Evolutionary conservation across 2,329 filamentous ascomycete genomes (phyloP), one percentile per base, ranked within the genome.

Genomic region (Stromatinia cepivora): DNA sequence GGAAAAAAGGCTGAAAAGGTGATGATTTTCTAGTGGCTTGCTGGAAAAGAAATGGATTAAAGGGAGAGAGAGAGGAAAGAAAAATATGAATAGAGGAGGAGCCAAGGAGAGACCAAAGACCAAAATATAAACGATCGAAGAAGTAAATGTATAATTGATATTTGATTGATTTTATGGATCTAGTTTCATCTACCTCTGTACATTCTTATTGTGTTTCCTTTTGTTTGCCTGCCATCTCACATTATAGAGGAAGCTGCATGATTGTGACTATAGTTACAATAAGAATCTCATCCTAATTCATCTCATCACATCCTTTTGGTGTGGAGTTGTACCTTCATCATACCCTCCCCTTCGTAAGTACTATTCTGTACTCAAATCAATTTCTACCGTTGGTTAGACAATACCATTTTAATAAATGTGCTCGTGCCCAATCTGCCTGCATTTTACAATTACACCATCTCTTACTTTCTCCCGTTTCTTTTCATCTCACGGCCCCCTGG

Each of bases 271-370:
- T 5, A 36, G 28, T 25, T 50, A 25, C 59, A 25, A 50, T 50
- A 62, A 20, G 31, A 57, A 17, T 62, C 20, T 17, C 45, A 48
- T 36, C 45, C 59, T 25, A 46, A 50, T 48, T 36, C 31, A 50
- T 50, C 45, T 25, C 28, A 50, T 50, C 34, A 39, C 66, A 67
- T 62, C 66, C 66, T 50, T 45, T 67, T 62, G 22, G 56, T 67
- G n/a, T n/a, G n/a, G n/a, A n/a, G n/a, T n/a, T 62, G 13, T 36
- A 34, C 28, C 28, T 62, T 28, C 10, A 61, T 46, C 31, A 31
- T 56, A 36, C 17, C 57, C 31, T 22, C 17, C 22, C n/a, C 20
- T 34, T 28, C 42, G 58, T 61, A 17, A 46, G 54, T 39, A 39
- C 25, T 39, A 8, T 39, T 57, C 20, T 39, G 34, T 57, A 57